Percentiles rank a stretch among this genome's conserved stretches.
phyloP scores from a whole-genome alignment of 768 basidiomycete species.

The Boletus subcaerulescens region DNA sequence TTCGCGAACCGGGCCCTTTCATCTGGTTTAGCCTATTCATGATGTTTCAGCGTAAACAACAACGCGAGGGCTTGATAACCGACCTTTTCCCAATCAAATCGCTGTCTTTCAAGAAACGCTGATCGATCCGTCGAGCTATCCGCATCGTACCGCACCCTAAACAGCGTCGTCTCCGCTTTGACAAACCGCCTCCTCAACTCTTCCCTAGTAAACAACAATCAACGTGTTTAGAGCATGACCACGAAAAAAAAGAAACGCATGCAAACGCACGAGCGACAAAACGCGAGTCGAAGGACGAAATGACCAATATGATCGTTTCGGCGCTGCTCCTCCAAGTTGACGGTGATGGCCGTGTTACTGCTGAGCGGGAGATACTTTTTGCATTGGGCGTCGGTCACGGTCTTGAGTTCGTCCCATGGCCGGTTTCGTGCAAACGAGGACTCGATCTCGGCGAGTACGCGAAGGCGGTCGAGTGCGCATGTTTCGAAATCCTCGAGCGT shows the following conservation, averaged over 20 bases:
- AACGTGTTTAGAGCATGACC: background rate
- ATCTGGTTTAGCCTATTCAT: conserved; percentile 46
- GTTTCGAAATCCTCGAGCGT: conserved; percentile 95
- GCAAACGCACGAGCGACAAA: conserved; percentile 86
- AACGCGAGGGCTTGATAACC: conserved; percentile 11
- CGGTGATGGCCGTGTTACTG: conserved; percentile 47
- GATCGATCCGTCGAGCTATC: conserved; percentile 57
- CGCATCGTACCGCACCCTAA: conserved; percentile 74
- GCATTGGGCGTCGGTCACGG: conserved; percentile 59
- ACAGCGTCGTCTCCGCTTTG: conserved; percentile 84
- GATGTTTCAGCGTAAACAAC: conserved; percentile 1
- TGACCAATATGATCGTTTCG: conserved; percentile 87
- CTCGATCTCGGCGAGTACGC: conserved; percentile 88
- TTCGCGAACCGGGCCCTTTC: conserved; percentile 51
- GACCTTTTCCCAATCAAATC: conserved; percentile 66
- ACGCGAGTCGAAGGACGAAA: conserved; percentile 90
- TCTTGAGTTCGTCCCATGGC: conserved; percentile 72
- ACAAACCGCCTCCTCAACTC: conserved; percentile 87
- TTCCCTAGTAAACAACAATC: conserved; percentile 50
- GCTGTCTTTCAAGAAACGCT: conserved; percentile 51
- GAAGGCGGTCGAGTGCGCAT: conserved; percentile 82
- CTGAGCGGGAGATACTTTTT: conserved; percentile 75
- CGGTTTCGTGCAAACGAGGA: conserved; percentile 83
- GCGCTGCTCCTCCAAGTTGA: conserved; percentile 59
- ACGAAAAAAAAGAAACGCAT: background rate